Evolutionary conservation across 2,329 filamentous ascomycete species (phyloP), one percentile per base, ranked within the genome.

Genomic region (Neonectria magnoliae): DNA sequence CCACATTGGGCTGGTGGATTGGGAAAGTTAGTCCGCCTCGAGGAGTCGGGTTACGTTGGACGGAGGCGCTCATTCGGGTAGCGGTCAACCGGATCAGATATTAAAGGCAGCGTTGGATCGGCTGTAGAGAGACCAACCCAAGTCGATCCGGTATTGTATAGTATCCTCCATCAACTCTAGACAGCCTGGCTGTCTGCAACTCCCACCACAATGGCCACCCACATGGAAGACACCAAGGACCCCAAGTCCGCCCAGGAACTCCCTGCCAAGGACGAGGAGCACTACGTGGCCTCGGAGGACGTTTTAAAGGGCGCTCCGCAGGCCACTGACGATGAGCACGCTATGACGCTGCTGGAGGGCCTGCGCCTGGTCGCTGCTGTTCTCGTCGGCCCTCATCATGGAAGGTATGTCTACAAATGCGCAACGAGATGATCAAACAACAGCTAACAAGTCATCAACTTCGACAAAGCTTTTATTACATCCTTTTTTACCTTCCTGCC

Each of bases 401-500:
- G 79, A 80, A 31, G 78, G 79, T 31, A 29, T 29, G 7, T 31
- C 29, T 31, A 31, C 29, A 31, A 31, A 31, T 11, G 29, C 29
- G 27, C 10, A 31, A 31, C 29, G 29, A 9, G 7, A 1, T 31
- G 8, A 31, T 31, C 29, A 31, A 31, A 31, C 29, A 31, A 11
- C 29, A 31, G 29, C 29, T 31, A 31, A 31, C 1, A 31, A 31
- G 1, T 1, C 5, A 25, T 3, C 9, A 31, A 7, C 1, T 77
- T 81, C 68, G 80, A 84, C 66, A 65, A 75, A 47, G 73, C 72
- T 60, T 74, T 83, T 10, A 72, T 83, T 54, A 77, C 73, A 33
- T 78, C 77, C n/a, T 79, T 83, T 64, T 82, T 78, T 57, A 78
- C 75, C 16, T 80, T 78, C 67, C 76, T 66, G 1, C 76, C 68